Conservation (phyloP, 352 stramenopile species). For the Globisporangium polare region DNA sequence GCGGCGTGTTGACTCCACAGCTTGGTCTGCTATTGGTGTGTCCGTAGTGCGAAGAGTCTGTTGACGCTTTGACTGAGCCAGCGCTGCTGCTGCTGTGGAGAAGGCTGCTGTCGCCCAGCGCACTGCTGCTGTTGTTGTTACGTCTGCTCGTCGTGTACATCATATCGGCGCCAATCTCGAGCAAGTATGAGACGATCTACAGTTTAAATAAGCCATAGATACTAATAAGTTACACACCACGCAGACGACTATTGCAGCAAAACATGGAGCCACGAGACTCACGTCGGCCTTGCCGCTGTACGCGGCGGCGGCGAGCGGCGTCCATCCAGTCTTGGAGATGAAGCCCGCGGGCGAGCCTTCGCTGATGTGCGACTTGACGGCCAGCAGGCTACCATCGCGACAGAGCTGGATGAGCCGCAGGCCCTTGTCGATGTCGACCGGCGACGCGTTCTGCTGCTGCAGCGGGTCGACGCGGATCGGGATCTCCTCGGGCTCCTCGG, state of each 20-base stretch:
- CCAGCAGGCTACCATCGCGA: constrained; percentile 36
- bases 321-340: constrained; percentile 77
- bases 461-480: constrained; percentile 53
- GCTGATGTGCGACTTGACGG: constrained; percentile 34
- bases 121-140: constrained; percentile 11
- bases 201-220: not conserved
- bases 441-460: constrained; percentile 45
- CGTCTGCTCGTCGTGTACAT: constrained; percentile 63
- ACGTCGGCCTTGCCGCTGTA: constrained; percentile 64
- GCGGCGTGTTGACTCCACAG: constrained; percentile 55
- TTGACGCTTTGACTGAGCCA: not conserved
- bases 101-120: not conserved
- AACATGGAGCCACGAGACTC: not conserved
- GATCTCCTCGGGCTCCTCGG: constrained; percentile 39
- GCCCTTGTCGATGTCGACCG: constrained; percentile 48
- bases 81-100: constrained; percentile 5
- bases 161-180: constrained; percentile 61
- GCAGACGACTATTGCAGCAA: not conserved
- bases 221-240: not conserved
- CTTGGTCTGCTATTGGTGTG: constrained; percentile 15
- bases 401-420: constrained; percentile 61
- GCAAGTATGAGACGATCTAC: constrained; percentile 56
- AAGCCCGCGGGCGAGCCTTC: constrained; percentile 59
- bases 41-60: not conserved
- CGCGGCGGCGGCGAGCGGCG: constrained; percentile 56